Conservation (phyloP, 2,329 filamentous ascomycete genomes). For the Penicillium hordei region DNA sequence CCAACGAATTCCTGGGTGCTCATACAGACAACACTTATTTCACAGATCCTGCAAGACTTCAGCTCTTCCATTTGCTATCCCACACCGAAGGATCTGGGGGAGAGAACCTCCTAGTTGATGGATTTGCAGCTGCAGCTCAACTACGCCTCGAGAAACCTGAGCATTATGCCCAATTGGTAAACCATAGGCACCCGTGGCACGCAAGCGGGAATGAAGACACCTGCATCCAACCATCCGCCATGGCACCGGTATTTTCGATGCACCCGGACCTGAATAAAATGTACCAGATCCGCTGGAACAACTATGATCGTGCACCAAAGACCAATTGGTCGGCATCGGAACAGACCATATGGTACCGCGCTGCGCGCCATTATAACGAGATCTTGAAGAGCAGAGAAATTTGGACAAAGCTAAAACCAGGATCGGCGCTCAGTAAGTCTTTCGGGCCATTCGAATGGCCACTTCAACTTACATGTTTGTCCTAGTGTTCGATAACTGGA, state of each 20-base stretch:
- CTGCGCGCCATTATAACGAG: conserved; percentile 70
- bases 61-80: conserved; percentile 88
- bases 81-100: conserved; percentile 69
- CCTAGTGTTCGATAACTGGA: conserved; percentile 92
- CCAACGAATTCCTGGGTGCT: conserved; percentile 73
- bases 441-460: not conserved
- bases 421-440: conserved; percentile 68
- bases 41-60: conserved; percentile 83
- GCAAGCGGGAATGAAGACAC: conserved; percentile 84
- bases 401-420: conserved; percentile 78
- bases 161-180: conserved; percentile 60
- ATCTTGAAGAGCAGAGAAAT: conserved; percentile 71
- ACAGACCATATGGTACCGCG: conserved; percentile 70
- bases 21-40: conserved; percentile 98
- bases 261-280: conserved; percentile 48
- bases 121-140: conserved; percentile 68
- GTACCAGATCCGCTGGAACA: conserved; percentile 84
- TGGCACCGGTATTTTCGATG: conserved; percentile 71
- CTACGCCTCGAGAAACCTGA: conserved; percentile 56
- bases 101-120: conserved; percentile 79
- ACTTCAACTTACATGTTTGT: conserved; percentile 1
- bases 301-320: conserved; percentile 76
- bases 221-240: conserved; percentile 69
- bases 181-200: conserved; percentile 68
- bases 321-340: conserved; percentile 53